Evolutionary conservation across 1,284 basidiomycete genomes (phyloP).

Genomic region (Sporisorium graminicola): DNA sequence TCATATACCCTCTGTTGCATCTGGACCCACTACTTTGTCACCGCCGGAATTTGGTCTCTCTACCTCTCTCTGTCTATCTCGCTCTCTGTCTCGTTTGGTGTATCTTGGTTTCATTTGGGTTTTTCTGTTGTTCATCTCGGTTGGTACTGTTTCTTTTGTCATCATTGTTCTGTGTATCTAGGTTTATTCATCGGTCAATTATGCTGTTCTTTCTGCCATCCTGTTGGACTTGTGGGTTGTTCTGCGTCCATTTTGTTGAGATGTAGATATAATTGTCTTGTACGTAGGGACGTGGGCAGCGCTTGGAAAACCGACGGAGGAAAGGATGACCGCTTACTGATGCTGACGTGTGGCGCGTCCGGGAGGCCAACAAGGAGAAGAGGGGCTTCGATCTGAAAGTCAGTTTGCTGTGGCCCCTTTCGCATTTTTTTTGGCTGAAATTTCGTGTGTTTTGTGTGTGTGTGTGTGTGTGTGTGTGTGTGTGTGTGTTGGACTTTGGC

Average conservation of each 20-base stretch:
- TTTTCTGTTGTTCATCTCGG: neutral
- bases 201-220: neutral
- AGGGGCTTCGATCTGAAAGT: neutral
- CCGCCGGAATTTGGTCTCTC: constrained; percentile 2
- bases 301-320: neutral
- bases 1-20: constrained; percentile 4
- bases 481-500: constrained; percentile 1
- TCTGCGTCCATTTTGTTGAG: neutral
- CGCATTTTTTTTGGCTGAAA: neutral
- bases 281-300: neutral
- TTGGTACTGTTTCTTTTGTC: constrained; percentile 10
- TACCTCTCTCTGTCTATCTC: constrained; percentile 7
- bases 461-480: no score
- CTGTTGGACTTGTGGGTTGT: neutral
- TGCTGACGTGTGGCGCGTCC: constrained; percentile 1
- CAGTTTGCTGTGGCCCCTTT: neutral
- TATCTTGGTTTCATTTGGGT: neutral
- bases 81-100: constrained; percentile 2
- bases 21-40: constrained; percentile 3
- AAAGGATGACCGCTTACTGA: neutral
- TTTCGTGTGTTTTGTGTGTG: neutral
- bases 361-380: neutral
- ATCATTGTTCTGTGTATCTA: constrained; percentile 17
- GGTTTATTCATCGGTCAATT: neutral
- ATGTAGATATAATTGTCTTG: neutral